phyloP scores from a whole-genome alignment of 495 filamentous ascomycete genomes.

The Chaetomium fimeti region DNA sequence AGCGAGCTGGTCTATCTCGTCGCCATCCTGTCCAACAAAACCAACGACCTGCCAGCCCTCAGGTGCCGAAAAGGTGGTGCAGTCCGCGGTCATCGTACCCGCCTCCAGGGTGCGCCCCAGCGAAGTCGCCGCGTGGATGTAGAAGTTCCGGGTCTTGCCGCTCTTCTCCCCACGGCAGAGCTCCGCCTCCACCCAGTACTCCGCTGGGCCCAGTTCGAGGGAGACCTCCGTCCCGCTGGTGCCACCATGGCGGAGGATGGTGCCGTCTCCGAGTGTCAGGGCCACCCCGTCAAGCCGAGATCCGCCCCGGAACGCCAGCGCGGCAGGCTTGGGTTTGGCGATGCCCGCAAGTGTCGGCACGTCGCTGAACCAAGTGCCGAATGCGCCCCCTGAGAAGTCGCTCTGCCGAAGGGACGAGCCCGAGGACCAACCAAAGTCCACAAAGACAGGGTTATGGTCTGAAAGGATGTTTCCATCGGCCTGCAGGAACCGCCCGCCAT shows the following conservation, averaged over 20 bases:
- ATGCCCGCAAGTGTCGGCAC: slow-evolving; percentile 36
- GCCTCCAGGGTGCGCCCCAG: slow-evolving; percentile 48
- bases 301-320: slow-evolving; percentile 50
- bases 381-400: slow-evolving; percentile 52
- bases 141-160: slow-evolving; percentile 54
- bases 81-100: slow-evolving; percentile 52
- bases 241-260: slow-evolving; percentile 53
- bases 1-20: slow-evolving; percentile 59
- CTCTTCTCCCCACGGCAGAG: slow-evolving; percentile 55
- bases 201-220: slow-evolving; percentile 46
- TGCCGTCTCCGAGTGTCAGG: slow-evolving; percentile 48
- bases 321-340: slow-evolving; percentile 35
- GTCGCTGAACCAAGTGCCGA: slow-evolving; percentile 59
- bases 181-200: slow-evolving; percentile 51
- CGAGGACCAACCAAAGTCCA: slow-evolving; percentile 53
- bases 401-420: slow-evolving; percentile 45
- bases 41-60: slow-evolving; percentile 58
- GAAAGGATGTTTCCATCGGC: slow-evolving; percentile 53
- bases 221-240: slow-evolving; percentile 48
- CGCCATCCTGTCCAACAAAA: slow-evolving; percentile 56
- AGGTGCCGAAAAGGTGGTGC: slow-evolving; percentile 50
- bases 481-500: slow-evolving; percentile 51
- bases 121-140: slow-evolving; percentile 55
- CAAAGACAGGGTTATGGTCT: slow-evolving; percentile 60
- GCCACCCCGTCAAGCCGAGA: slow-evolving; percentile 52